phyloP scores from a whole-genome alignment of 305 asterid genomes.

The Fraxinus sp. region DNA sequence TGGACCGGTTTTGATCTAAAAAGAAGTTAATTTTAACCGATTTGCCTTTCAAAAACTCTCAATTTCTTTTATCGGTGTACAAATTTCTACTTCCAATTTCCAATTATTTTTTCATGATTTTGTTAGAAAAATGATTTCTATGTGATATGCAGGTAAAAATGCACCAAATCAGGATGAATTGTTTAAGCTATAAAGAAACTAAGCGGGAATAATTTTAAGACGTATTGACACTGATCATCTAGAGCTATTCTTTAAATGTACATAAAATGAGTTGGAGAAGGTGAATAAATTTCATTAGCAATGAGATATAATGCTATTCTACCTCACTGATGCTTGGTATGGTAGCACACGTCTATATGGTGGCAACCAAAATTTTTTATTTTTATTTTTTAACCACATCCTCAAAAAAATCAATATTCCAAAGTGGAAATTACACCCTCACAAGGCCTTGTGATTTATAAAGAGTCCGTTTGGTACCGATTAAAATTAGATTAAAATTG shows the following conservation, averaged over 20 bases:
- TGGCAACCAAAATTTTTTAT: too few species aligned
- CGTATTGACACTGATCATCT: not conserved
- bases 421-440: too few species aligned
- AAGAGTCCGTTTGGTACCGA: too few species aligned
- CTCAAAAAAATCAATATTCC: too few species aligned
- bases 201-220: not conserved
- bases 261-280: not conserved
- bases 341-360: not conserved
- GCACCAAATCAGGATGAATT: not conserved
- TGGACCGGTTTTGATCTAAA: not conserved
- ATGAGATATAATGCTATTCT: not conserved
- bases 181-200: not conserved
- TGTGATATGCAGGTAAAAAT: not conserved
- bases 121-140: not conserved
- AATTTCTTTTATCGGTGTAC: not conserved
- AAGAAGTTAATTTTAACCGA: too few species aligned
- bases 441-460: too few species aligned
- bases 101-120: not conserved
- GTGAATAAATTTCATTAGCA: too few species aligned
- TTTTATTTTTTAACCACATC: too few species aligned
- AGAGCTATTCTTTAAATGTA: not conserved
- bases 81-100: not conserved
- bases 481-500: too few species aligned
- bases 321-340: not conserved
- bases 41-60: not conserved